phyloP scores from a whole-genome alignment of 768 basidiomycete species.

The Kwoniella heveanensis region DNA sequence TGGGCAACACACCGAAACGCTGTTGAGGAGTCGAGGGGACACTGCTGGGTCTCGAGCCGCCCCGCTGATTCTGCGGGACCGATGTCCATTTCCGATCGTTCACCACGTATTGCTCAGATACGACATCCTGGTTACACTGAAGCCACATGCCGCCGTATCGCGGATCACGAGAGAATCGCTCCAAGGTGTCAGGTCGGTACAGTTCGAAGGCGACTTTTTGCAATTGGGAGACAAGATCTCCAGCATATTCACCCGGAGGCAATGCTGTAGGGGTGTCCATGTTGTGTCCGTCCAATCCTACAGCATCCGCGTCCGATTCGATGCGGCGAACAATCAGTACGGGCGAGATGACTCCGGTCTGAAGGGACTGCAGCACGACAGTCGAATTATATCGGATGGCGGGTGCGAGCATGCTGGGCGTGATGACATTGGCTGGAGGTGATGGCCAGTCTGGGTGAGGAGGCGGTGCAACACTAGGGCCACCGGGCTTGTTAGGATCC shows the following conservation, averaged over 20 bases:
- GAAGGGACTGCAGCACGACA: slow-evolving; percentile 89
- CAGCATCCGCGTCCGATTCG: slow-evolving; percentile 82
- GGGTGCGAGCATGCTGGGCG: slow-evolving; percentile 79
- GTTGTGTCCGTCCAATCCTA: slow-evolving; percentile 74
- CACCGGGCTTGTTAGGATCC: slow-evolving; percentile 80
- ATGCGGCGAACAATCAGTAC: slow-evolving; percentile 92
- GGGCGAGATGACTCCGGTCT: slow-evolving; percentile 90
- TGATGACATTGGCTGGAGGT: slow-evolving; percentile 77
- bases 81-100: slow-evolving; percentile 35
- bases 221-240: slow-evolving; percentile 91
- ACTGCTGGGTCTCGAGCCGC: slow-evolving; percentile 25
- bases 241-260: slow-evolving; percentile 79
- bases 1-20: slow-evolving; percentile 45
- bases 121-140: slow-evolving; percentile 39
- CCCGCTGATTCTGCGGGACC: slow-evolving; percentile 20
- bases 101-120: slow-evolving; percentile 30
- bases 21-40: slow-evolving; percentile 42
- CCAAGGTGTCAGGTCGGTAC: slow-evolving; percentile 32
- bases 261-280: slow-evolving; percentile 63
- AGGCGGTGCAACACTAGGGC: slow-evolving; percentile 73
- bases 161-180: slow-evolving; percentile 13
- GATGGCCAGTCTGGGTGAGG: slow-evolving; percentile 88
- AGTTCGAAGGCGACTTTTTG: slow-evolving; percentile 71
- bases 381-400: slow-evolving; percentile 97
- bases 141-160: slow-evolving; percentile 44